These are phyloP conservation scores for Pichia sp. DNA, from an alignment of 1,139 yeast genomes.

Conservation along the genomic window DNA sequence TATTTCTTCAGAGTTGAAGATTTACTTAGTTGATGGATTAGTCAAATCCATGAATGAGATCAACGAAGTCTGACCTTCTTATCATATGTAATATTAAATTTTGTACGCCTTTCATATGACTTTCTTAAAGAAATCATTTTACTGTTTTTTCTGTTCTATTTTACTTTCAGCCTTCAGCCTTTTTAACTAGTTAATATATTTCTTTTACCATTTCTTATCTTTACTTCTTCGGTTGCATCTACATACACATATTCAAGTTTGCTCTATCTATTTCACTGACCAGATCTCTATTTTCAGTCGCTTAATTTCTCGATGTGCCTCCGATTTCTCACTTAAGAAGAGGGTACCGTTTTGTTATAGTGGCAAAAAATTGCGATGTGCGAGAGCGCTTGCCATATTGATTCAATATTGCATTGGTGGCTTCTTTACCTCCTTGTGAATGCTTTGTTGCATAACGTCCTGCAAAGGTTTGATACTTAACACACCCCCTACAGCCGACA, in stretches of 20 bases:
- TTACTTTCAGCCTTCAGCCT: neutral
- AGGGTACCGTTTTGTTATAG: neutral
- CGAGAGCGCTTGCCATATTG: neutral
- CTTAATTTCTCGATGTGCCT: too few species aligned
- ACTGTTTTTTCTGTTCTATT: neutral
- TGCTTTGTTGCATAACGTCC: neutral
- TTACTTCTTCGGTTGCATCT: too few species aligned
- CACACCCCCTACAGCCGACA: neutral
- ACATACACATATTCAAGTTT: too few species aligned
- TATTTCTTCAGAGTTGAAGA: constrained; percentile 15
- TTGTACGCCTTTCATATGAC: neutral
- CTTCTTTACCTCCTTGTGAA: neutral
- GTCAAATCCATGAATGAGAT: constrained; percentile 23
- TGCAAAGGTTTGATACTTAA: neutral
- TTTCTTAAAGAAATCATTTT: neutral
- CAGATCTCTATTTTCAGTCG: too few species aligned
- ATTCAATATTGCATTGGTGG: neutral
- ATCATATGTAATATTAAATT: neutral
- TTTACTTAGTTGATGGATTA: constrained; percentile 24
- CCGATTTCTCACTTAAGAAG: neutral
- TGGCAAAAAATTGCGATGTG: neutral
- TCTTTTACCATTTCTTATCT: neutral
- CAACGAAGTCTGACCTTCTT: constrained; percentile 14
- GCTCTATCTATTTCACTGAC: too few species aligned
- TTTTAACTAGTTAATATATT: neutral